Conservation (phyloP, 2,329 filamentous ascomycete genomes). For the Amylocarpus encephaloides region DNA sequence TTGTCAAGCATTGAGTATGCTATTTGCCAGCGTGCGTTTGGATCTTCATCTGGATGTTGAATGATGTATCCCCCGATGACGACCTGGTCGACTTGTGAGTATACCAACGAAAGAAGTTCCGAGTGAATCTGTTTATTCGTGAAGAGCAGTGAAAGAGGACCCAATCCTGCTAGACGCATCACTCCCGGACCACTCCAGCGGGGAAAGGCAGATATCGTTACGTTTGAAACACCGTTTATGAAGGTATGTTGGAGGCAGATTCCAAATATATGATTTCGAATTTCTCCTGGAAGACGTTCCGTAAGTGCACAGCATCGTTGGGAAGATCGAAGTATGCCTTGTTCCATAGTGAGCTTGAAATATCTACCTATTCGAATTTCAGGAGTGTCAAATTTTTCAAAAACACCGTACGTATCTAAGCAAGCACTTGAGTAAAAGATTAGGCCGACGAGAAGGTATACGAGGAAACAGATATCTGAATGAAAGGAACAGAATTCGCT, state of each 20-base stretch:
- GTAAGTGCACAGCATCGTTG: not conserved
- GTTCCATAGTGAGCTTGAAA: too few species aligned
- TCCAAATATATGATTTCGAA: slow-evolving; percentile 13
- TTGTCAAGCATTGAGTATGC: slow-evolving; percentile 9
- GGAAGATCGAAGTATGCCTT: not conserved
- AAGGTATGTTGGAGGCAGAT: slow-evolving; percentile 9
- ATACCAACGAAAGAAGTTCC: slow-evolving; percentile 13
- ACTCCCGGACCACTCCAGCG: slow-evolving; percentile 3
- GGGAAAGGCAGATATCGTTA: slow-evolving; percentile 4
- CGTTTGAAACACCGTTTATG: not conserved
- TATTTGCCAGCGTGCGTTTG: slow-evolving; percentile 7
- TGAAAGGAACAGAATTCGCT: too few species aligned
- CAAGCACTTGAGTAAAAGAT: too few species aligned
- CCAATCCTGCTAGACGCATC: slow-evolving; percentile 10
- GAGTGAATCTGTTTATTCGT: slow-evolving; percentile 12
- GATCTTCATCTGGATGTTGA: slow-evolving; percentile 14
- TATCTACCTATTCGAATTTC: too few species aligned
- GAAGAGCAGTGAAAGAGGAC: slow-evolving; percentile 14
- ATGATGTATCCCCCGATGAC: slow-evolving; percentile 13
- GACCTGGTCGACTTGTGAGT: slow-evolving; percentile 10
- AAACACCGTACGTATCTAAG: too few species aligned
- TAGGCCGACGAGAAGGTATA: too few species aligned
- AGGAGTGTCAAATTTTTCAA: too few species aligned
- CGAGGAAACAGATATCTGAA: too few species aligned
- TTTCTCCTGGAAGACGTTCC: slow-evolving; percentile 11